Base-by-base conservation (phyloP, 1,284 basidiomycete species). In the Leccinum fallax region DNA sequence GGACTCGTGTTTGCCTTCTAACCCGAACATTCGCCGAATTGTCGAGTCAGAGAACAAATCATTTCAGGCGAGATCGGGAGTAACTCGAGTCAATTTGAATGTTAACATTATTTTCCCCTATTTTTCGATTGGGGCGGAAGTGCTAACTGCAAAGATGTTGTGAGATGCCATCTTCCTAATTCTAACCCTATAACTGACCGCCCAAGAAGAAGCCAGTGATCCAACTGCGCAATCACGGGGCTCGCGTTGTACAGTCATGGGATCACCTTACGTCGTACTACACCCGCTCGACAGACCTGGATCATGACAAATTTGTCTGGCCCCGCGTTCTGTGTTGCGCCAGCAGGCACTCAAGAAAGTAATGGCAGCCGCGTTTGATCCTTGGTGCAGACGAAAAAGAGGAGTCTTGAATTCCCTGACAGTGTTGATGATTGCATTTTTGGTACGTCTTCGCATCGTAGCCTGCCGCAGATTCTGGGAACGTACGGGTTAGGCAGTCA, bases 1-100 rank as follows among this genome's bases (percentile, higher is more conserved):
- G 9, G 48, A 52, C 63, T 58, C 63, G 16, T 65, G 63, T 65
- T 58, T 55, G 30, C 13, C 49, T 46, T 21, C 38, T 28, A 46
- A 34, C 54, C 34, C 43, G 60, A 43, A 55, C 54, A 26, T 52
- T 59, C 30, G 32, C n/a, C 26, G 30, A 52, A 55, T 51, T 21
- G 19, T 43, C 26, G 38, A 60, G 3, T 36, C 28, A 34, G 21
- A 32, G 40, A 16, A 24, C 4, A 52, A 30, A 6, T 36, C 26
- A 9, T 15, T 43, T 52, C 6, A 6, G 43, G 10, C 11, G 19
- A 21, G 4, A 46, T 46, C 26, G 38, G 21, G 36, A n/a, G 3
- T 40, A 21, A 53, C 21, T 40, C 46, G 4, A 43, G 46, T 48
- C 10, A 15, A 32, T 21, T 61, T 48, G 53, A 59, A 32, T 32